Conservation (phyloP, 805 yeast species). For the Yamadazyma olivae region DNA sequence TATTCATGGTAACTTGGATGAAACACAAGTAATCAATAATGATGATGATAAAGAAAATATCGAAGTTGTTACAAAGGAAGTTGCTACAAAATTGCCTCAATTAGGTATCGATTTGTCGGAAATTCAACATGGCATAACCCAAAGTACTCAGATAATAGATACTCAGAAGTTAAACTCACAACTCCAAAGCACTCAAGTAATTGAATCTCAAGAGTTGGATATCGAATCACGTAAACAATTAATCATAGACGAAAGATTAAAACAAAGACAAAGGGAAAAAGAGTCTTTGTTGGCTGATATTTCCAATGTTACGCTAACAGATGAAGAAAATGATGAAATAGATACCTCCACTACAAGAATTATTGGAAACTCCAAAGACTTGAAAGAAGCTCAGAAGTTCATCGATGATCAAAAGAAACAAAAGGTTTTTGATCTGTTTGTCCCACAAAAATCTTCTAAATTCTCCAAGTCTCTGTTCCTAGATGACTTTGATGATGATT, state of each 20-base stretch:
- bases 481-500: conserved; percentile 28
- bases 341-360: conserved; percentile 17
- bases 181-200: conserved; percentile 4
- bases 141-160: neutral
- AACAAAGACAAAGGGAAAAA: conserved; percentile 4
- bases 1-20: conserved; percentile 18
- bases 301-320: conserved; percentile 30
- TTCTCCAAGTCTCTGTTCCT: conserved; percentile 31
- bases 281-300: conserved; percentile 29
- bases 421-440: conserved; percentile 11
- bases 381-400: conserved; percentile 30
- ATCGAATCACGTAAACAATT: neutral
- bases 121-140: conserved; percentile 1
- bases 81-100: conserved; percentile 36
- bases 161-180: conserved; percentile 6
- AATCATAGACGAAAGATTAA: conserved; percentile 3
- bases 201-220: conserved; percentile 6
- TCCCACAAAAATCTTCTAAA: conserved; percentile 11
- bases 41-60: conserved; percentile 18
- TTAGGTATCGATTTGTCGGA: conserved; percentile 20
- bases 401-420: conserved; percentile 33
- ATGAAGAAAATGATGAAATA: conserved; percentile 37
- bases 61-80: conserved; percentile 2
- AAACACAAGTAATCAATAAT: conserved; percentile 23
- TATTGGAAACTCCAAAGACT: conserved; percentile 20